Evolutionary conservation across 2,329 filamentous ascomycete genomes (phyloP).

Genomic region (Aspergillus unguis): DNA sequence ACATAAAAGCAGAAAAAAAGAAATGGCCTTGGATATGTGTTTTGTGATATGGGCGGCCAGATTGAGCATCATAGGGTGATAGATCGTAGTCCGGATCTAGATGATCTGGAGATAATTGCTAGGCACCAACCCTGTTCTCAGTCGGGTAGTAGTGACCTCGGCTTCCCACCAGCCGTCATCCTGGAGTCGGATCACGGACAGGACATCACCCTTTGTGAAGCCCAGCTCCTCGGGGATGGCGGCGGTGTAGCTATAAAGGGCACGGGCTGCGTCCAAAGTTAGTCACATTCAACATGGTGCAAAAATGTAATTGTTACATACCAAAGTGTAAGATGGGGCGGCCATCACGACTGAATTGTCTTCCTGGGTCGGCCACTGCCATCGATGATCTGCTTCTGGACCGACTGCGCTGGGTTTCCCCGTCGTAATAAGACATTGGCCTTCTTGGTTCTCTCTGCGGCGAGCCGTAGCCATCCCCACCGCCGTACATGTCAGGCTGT

Average conservation of each 20-base stretch:
- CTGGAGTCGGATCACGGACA: slow-evolving; percentile 84
- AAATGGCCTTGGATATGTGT: slow-evolving; percentile 29
- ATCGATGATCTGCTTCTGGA: slow-evolving; percentile 73
- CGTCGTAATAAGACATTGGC: slow-evolving; percentile 49
- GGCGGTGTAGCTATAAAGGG: slow-evolving; percentile 89
- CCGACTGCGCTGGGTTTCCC: slow-evolving; percentile 49
- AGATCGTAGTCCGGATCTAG: slow-evolving; percentile 23
- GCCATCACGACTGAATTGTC: slow-evolving; percentile 81
- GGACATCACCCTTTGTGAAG: slow-evolving; percentile 86
- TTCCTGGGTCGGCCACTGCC: slow-evolving; percentile 64
- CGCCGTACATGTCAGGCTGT: slow-evolving; percentile 56
- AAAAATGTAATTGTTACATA: slow-evolving; percentile 51
- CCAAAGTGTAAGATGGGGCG: slow-evolving; percentile 88
- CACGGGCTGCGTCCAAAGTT: slow-evolving; percentile 63
- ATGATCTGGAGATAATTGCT: slow-evolving; percentile 65
- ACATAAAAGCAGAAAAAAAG: slow-evolving; percentile 12
- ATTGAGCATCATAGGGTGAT: not conserved
- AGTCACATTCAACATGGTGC: slow-evolving; percentile 6
- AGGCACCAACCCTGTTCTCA: slow-evolving; percentile 57
- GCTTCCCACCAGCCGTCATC: slow-evolving; percentile 99
- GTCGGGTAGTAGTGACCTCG: slow-evolving; percentile 65
- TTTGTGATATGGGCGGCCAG: not conserved
- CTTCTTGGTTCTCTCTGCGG: slow-evolving; percentile 39
- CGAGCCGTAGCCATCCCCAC: slow-evolving; percentile 33
- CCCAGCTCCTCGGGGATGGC: slow-evolving; percentile 93